phyloP scores from a whole-genome alignment of 2,329 filamentous ascomycete genomes.

The Podosphaera leucotricha region DNA sequence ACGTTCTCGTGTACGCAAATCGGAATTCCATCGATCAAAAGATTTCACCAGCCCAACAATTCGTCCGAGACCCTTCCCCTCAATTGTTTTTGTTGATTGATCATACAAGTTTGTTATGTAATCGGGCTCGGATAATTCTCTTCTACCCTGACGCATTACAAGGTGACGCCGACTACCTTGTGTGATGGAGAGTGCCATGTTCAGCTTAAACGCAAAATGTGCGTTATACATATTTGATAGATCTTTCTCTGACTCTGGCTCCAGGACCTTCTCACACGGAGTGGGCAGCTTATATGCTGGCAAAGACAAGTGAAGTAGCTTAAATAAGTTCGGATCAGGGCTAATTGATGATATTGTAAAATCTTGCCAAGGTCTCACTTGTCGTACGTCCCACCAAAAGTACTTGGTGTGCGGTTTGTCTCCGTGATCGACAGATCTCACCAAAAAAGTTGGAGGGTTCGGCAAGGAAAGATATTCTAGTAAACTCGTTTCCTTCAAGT shows the following conservation, averaged over 20 bases:
- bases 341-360: slow-evolving; percentile 55
- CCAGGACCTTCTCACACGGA: slow-evolving; percentile 23
- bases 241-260: slow-evolving; percentile 56
- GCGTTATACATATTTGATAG: slow-evolving; percentile 40
- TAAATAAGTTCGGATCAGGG: slow-evolving; percentile 45
- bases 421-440: slow-evolving; percentile 52
- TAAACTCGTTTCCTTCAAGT: too few species aligned
- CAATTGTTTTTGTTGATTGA: slow-evolving; percentile 29
- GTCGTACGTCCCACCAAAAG: slow-evolving; percentile 90
- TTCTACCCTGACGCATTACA: slow-evolving; percentile 14
- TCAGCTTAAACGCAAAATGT: slow-evolving; percentile 70
- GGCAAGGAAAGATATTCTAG: slow-evolving; percentile 53
- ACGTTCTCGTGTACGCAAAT: slow-evolving; percentile 71
- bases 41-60: slow-evolving; percentile 72
- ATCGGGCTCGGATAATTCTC: slow-evolving; percentile 15
- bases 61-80: slow-evolving; percentile 28
- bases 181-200: slow-evolving; percentile 63
- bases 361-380: slow-evolving; percentile 58
- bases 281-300: slow-evolving; percentile 34
- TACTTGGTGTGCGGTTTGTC: slow-evolving; percentile 43
- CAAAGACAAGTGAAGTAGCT: slow-evolving; percentile 48
- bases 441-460: slow-evolving; percentile 64
- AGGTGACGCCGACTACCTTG: slow-evolving; percentile 36
- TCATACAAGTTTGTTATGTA: too few species aligned
- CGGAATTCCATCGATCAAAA: slow-evolving; percentile 87